These are phyloP conservation scores for Rhodotorula graminis DNA, from an alignment of 768 basidiomycete species.

Conservation along the genomic window DNA sequence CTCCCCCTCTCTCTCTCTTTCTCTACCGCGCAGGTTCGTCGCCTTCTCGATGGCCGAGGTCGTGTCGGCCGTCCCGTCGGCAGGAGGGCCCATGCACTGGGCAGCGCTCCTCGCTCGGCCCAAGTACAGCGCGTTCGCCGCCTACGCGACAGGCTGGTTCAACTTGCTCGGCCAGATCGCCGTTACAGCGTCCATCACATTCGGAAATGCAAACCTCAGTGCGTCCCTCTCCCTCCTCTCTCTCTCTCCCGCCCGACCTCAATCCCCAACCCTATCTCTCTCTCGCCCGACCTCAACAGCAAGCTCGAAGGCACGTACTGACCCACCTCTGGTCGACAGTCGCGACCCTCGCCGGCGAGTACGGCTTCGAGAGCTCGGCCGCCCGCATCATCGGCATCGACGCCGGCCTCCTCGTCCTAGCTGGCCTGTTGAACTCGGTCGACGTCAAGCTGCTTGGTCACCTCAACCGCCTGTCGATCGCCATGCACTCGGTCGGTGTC, in stretches of 20 bases:
- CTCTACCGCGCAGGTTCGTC: constrained; percentile 50
- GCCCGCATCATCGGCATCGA: constrained; percentile 64
- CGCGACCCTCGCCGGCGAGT: constrained; percentile 60
- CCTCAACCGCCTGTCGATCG: constrained; percentile 67
- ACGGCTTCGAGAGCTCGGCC: constrained; percentile 58
- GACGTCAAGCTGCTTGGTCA: constrained; percentile 58
- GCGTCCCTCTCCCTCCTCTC: constrained; percentile 50
- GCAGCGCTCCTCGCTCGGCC: constrained; percentile 67
- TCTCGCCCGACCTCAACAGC: too few relatives aligned
- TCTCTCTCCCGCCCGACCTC: too few relatives aligned
- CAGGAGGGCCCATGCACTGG: constrained; percentile 61
- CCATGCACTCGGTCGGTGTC: constrained; percentile 71
- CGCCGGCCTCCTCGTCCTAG: constrained; percentile 63
- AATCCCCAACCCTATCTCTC: constrained; percentile 53
- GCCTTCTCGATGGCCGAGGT: constrained; percentile 68
- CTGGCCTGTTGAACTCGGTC: constrained; percentile 71
- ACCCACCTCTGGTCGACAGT: constrained; percentile 53
- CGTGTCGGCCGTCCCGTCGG: constrained; percentile 52
- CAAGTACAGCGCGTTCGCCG: constrained; percentile 53
- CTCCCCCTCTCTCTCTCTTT: too few relatives aligned
- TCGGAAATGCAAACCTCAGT: constrained; percentile 18
- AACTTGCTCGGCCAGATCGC: constrained; percentile 57
- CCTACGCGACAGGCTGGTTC: constrained; percentile 62
- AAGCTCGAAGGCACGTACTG: too few relatives aligned
- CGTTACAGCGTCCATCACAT: constrained; percentile 69